Percentiles rank a stretch among this genome's conserved stretches.
phyloP scores from a whole-genome alignment of 441 rosid genomes.

The Croton setiger region DNA sequence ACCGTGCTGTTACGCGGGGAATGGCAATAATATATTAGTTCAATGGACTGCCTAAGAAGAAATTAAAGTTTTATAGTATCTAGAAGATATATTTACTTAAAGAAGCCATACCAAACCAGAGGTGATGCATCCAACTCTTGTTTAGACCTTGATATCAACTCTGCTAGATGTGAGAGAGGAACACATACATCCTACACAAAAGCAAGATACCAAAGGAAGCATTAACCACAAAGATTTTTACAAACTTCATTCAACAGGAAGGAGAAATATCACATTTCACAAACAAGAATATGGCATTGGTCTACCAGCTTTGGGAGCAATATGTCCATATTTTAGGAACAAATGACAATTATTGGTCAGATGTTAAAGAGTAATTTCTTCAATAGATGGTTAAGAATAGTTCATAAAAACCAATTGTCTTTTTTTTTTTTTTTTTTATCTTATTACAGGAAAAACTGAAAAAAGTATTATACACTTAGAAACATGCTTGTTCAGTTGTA shows the following conservation, averaged over 20 bases:
- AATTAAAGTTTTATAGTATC: slow-evolving; percentile 3
- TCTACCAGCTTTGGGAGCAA: not conserved
- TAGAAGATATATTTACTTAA: slow-evolving; percentile 7
- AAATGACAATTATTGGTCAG: not conserved
- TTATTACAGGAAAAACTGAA: not conserved
- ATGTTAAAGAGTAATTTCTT: not conserved
- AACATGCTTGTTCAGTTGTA: not conserved
- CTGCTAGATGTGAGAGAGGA: slow-evolving; percentile 80
- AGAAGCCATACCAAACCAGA: slow-evolving; percentile 50
- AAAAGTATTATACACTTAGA: not conserved
- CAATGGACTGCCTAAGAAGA: not conserved
- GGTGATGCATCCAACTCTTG: slow-evolving; percentile 69
- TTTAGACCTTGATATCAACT: slow-evolving; percentile 73
- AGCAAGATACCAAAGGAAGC: not conserved
- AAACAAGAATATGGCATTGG: not conserved
- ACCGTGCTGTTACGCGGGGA: slow-evolving; percentile 50
- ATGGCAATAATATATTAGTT: not conserved
- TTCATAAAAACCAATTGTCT: no score
- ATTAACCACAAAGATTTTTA: no score
- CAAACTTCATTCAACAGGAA: not conserved
- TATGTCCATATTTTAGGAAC: not conserved
- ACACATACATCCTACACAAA: slow-evolving; percentile 81
- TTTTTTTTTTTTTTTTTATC: no score
- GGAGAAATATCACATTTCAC: not conserved
- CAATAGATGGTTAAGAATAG: not conserved